Evolutionary conservation across 2,329 filamentous ascomycete genomes (phyloP), one percentile per base, ranked within the genome.

Genomic region (Dothideomycetes sp.): DNA sequence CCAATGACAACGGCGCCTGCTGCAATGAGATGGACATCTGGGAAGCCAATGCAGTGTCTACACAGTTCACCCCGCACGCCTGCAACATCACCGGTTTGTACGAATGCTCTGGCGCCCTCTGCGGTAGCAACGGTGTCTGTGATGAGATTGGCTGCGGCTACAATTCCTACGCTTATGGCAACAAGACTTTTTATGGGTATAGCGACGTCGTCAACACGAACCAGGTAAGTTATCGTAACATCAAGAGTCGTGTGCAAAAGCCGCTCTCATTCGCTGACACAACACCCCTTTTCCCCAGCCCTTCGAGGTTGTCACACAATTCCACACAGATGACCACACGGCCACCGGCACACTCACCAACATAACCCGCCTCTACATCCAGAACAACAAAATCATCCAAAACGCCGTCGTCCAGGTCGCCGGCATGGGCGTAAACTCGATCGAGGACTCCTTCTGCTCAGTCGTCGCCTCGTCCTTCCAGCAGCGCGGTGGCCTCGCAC

Each of bases 81-180:
- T 83, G 79, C 67, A 63, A 60, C 43, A 62, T 56, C 44, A 57
- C 64, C 29, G 68, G 65, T 36, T 64, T 68, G 41, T 80, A 77
- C 65, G 55, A 57, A 0, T 56, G 53, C 36, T 65, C 66, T 12
- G 60, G 71, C 47, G 44, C 43, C 6, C 77, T 72, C 50, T 74
- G 74, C 44, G 44, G 78, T 46, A 80, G 81, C 55, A 64, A 53
- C 17, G 77, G 78, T 39, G 61, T 71, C 43, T 82, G 80, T 57
- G 80, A 83, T 57, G 74, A 76, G 47, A 77, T 81, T 53, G 79
- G 79, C 28, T 83, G 80, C 53, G 79, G 82, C 58, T 82, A 78
- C 70, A 81, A 81, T 69, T 57, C 69, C 28, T 82, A 73, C 71
- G 77, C 78, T 55, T 67, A 76, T 67, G 79, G 79, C 47, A 69